Base-by-base conservation (phyloP, 768 basidiomycete species). In the Lentinula sp. region DNA sequence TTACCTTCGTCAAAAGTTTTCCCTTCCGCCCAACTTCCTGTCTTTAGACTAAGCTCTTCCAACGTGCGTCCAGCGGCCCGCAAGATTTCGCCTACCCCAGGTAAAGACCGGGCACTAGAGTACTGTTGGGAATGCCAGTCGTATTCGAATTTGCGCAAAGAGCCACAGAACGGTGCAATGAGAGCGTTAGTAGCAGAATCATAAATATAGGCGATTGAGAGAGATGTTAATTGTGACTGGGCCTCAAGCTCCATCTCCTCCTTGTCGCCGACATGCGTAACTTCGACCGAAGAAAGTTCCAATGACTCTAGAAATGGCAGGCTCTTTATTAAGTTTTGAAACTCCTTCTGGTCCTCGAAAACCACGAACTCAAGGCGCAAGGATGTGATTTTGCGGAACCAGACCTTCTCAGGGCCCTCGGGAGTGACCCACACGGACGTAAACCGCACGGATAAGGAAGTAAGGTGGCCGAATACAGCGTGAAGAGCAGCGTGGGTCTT, bases 71-170 rank as follows among this genome's bases (percentile, higher is more conserved):
- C 15, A 43, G 55, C 55, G 55, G 55, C 55, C 55, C 55, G 55
- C 18, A 56, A 10, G 20, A 56, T 56, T 32, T 42, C 55, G 15
- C 55, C 55, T 41, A 56, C 39, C 55, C 55, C 55, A 56, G 55
- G 55, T 56, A 56, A 32, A 8, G 55, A 56, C n/a, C 23, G 37
- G 20, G 55, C 55, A 56, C 55, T 56, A 7, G 55, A 41, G 32
- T 56, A 56, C 55, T 56, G 55, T 33, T 56, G 55, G 6, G 39
- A 42, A 56, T 56, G 55, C 55, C 55, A 56, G n/a, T 56, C 55
- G 39, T 56, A 56, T 23, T 56, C 55, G 23, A 56, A 41, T 41
- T 56, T 56, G 41, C 37, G 55, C 37, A 56, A 23, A 28, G 55
- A 43, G 12, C 41, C 41, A 23, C 55, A 56, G 39, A 56, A 56